Evolutionary conservation across 371 early-diverging fungal genomes (phyloP), one percentile per base, ranked within the genome.

Genomic region (Dinochytrium kinnereticum): DNA sequence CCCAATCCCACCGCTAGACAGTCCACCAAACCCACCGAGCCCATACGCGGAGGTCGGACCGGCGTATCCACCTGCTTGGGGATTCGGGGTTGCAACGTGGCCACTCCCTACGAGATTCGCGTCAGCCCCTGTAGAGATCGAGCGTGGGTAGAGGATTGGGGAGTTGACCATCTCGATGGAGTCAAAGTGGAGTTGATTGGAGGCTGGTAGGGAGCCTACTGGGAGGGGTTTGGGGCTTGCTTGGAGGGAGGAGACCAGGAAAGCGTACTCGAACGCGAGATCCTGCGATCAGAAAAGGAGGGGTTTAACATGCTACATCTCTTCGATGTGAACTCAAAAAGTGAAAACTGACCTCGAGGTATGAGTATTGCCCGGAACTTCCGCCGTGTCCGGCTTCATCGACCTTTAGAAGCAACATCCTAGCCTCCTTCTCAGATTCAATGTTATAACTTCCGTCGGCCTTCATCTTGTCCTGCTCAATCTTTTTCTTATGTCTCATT

Each of bases 381-480:
- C 89, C 89, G 37, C 86, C 86, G 64, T 89, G 89, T 0, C 89
- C 89, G 15, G 81, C 85, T 65, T 89, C 88, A 51, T 87, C 84
- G 37, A 89, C 80, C 51, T 81, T 74, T 19, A 89, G 70, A 7
- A 89, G 49, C 36, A 89, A 38, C 28, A 76, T 19, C 24, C 65
- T 66, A 10, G 44, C 69, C 0, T 72, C 70, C 21, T 51, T 49
- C 33, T 39, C 33, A 3, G 26, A 24, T 15, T 36, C 72, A 7
- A 19, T 10, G 61, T 7, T 1, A 5, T 24, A 13, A 26, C 55
- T 26, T 24, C 26, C 24, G 13, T 13, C 7, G n/a, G 55, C 13
- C 26, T 53, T 53, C 26, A 7, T 53, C 55, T 53, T 53, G 10
- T 53, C 55, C 13, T 13, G 49, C 13, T 10, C 49, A 44, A 44